Evolutionary conservation across 2,329 filamentous ascomycete genomes (phyloP).

Genomic region (Biscogniauxia sp.): DNA sequence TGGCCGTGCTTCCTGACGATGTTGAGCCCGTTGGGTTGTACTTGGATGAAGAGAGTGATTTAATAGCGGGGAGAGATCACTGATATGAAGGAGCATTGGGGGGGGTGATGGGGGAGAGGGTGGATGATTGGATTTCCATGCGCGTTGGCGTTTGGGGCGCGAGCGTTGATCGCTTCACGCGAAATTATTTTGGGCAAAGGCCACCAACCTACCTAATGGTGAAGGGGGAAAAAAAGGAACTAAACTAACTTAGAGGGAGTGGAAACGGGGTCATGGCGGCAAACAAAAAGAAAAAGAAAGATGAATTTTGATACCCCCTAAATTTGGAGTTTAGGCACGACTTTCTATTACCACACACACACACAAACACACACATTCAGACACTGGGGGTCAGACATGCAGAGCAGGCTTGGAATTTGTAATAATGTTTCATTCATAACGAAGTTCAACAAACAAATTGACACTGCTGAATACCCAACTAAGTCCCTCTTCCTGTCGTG

Average conservation of each 20-base stretch:
- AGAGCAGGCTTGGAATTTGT: not conserved
- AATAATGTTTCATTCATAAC: not conserved
- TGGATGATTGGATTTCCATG: not conserved
- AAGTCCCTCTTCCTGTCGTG: not conserved
- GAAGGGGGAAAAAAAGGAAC: not conserved
- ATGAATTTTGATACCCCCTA: constrained; percentile 29
- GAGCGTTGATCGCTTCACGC: not conserved
- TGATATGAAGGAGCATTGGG: not conserved
- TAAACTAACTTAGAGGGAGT: constrained; percentile 1
- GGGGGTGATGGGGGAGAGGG: not conserved
- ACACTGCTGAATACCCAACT: not conserved
- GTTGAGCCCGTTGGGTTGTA: constrained; percentile 22
- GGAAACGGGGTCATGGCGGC: constrained; percentile 10
- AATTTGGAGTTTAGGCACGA: constrained; percentile 21
- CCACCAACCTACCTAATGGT: not conserved
- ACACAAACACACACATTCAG: not conserved
- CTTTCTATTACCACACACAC: not conserved
- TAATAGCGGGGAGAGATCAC: constrained; percentile 2
- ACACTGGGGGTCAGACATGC: not conserved
- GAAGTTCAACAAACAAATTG: not conserved
- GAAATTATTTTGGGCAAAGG: not conserved
- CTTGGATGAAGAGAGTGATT: constrained; percentile 5
- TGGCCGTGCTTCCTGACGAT: constrained; percentile 28
- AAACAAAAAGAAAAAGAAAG: constrained; percentile 12
- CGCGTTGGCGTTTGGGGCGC: not conserved